Conservation (phyloP, 2,329 filamentous ascomycete genomes). For the Fusarium drepaniforme region DNA sequence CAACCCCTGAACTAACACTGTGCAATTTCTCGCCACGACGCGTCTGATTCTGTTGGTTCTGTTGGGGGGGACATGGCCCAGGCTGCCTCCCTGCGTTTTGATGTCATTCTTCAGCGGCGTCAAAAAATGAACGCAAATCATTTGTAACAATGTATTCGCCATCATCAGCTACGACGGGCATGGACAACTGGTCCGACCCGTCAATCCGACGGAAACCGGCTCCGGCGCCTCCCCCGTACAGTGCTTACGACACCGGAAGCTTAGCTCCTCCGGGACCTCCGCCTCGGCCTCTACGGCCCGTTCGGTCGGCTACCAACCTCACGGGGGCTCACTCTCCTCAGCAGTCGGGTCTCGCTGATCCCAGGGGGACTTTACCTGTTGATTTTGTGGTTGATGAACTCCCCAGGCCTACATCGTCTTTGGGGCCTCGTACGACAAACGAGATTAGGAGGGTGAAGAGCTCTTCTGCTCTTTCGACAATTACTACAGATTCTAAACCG, state of each 20-base stretch:
- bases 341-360: slow-evolving; percentile 36
- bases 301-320: slow-evolving; percentile 43
- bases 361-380: slow-evolving; percentile 31
- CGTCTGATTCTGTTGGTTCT: background rate
- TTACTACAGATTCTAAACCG: slow-evolving; percentile 19
- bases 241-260: slow-evolving; percentile 16
- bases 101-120: background rate
- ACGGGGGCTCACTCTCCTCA: slow-evolving; percentile 38
- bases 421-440: slow-evolving; percentile 23
- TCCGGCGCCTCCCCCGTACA: slow-evolving; percentile 33
- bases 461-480: slow-evolving; percentile 46
- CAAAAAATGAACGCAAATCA: background rate
- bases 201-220: slow-evolving; percentile 28
- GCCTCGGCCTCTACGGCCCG: slow-evolving; percentile 39
- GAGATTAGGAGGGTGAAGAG: slow-evolving; percentile 49
- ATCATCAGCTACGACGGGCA: background rate
- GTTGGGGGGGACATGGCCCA: background rate
- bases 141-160: slow-evolving; percentile 1
- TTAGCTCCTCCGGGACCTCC: slow-evolving; percentile 33
- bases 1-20: slow-evolving; percentile 31
- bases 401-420: slow-evolving; percentile 24
- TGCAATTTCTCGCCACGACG: slow-evolving; percentile 39
- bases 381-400: slow-evolving; percentile 42
- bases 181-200: slow-evolving; percentile 27
- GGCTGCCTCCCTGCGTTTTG: slow-evolving; percentile 19